Percentiles rank a stretch among this genome's conserved stretches.
phyloP scores from a whole-genome alignment of 1,139 yeast species.

The Pichia sp. region DNA sequence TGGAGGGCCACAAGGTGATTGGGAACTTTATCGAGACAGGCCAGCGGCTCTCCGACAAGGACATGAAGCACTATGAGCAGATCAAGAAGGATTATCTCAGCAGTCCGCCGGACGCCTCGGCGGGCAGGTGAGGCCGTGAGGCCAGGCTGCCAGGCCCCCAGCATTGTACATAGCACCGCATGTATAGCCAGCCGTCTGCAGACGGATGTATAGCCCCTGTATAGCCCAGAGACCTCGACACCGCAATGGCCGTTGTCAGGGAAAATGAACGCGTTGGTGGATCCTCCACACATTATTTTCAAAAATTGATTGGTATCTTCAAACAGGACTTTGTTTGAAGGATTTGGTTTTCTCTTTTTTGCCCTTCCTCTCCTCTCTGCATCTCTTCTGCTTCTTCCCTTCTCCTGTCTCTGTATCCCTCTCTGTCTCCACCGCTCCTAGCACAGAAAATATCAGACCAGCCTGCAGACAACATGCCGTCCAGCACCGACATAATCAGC shows the following conservation, averaged over 20 bases:
- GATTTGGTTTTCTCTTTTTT: not conserved
- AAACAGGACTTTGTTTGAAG: not conserved
- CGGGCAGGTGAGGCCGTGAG: not conserved
- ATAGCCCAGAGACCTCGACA: not conserved
- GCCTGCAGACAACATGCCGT: not conserved
- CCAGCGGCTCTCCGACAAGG: slow-evolving; percentile 24
- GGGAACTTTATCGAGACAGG: slow-evolving; percentile 45
- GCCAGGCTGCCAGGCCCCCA: too few relatives aligned
- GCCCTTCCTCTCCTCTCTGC: not conserved
- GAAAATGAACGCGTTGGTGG: not conserved
- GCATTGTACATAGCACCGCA: not conserved
- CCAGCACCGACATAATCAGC: not conserved
- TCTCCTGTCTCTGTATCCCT: not conserved
- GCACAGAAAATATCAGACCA: not conserved
- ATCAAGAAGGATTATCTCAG: slow-evolving; percentile 23
- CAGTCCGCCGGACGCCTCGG: not conserved
- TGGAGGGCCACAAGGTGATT: slow-evolving; percentile 56
- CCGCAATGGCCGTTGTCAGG: not conserved
- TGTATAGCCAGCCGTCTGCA: not conserved
- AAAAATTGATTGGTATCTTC: not conserved
- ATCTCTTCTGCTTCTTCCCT: not conserved
- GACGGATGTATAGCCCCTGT: not conserved
- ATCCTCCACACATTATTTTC: not conserved
- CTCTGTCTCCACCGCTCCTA: too few relatives aligned
- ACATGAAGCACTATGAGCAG: slow-evolving; percentile 25